These are phyloP conservation scores for Logfia minima DNA, from an alignment of 129 eudicot species.

Conservation along the genomic window DNA sequence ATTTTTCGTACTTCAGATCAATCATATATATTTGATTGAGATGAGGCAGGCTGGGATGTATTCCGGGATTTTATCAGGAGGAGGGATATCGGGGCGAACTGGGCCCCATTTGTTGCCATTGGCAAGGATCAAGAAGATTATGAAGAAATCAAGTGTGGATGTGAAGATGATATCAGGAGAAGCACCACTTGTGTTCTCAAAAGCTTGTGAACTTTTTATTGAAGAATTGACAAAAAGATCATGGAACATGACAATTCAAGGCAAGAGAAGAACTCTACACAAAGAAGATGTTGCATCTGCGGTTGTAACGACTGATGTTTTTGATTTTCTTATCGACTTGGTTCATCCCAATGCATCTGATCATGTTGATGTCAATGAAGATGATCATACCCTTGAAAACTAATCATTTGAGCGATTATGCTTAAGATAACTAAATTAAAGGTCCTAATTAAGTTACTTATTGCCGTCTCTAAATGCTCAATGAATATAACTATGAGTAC, in stretches of 20 bases:
- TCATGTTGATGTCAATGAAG: constrained; percentile 23
- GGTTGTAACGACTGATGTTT: constrained; percentile 58
- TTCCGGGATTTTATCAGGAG: constrained; percentile 59
- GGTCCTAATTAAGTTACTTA: too few relatives aligned
- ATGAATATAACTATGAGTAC: not conserved
- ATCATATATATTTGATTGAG: not conserved
- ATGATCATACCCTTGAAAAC: constrained; percentile 12
- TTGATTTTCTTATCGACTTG: constrained; percentile 62
- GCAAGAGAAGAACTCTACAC: constrained; percentile 64
- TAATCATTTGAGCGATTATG: not conserved
- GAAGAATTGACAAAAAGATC: constrained; percentile 68
- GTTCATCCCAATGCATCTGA: constrained; percentile 33
- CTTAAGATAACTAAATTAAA: too few relatives aligned
- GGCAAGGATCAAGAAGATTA: constrained; percentile 85
- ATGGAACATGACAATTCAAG: constrained; percentile 63
- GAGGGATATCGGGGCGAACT: constrained; percentile 47
- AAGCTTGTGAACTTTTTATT: constrained; percentile 73
- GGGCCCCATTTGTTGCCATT: constrained; percentile 70
- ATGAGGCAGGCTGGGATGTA: constrained; percentile 75
- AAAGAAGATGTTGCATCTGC: constrained; percentile 84
- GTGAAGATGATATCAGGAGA: constrained; percentile 86
- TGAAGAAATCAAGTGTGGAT: constrained; percentile 77
- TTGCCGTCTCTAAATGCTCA: not conserved
- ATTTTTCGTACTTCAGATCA: not conserved
- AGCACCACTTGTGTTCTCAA: constrained; percentile 77